Conservation (phyloP, 2,329 filamentous ascomycete species). For the Phaeosphaeria sp. region DNA sequence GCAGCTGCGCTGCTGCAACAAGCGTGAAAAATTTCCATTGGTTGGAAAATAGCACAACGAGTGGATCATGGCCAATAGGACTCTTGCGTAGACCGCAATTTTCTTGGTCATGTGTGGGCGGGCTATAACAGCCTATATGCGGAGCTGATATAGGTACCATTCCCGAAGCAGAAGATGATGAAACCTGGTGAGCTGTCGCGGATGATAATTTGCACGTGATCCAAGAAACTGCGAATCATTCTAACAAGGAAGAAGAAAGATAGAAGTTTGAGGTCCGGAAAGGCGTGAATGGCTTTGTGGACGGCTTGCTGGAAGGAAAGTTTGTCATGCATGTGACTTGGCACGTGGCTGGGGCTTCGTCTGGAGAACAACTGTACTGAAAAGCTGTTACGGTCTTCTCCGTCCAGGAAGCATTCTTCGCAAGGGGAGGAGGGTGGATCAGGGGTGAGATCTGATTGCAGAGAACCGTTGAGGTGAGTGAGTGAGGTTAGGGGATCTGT, state of each 20-base stretch:
- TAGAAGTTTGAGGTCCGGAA: neutral
- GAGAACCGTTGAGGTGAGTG: too few relatives aligned
- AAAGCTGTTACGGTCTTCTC: too few relatives aligned
- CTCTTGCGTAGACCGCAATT: slow-evolving; percentile 4
- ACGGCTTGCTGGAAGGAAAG: too few relatives aligned
- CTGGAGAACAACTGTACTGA: too few relatives aligned
- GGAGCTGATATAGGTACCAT: slow-evolving; percentile 19
- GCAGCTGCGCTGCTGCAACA: slow-evolving; percentile 7
- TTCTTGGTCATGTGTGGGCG: slow-evolving; percentile 13
- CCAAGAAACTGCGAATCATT: neutral
- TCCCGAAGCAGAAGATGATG: neutral
- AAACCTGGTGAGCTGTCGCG: neutral
- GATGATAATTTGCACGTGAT: neutral
- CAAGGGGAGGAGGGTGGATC: too few relatives aligned
- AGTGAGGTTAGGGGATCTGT: neutral
- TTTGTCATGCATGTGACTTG: too few relatives aligned
- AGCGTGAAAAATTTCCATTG: slow-evolving; percentile 9
- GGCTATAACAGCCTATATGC: slow-evolving; percentile 19
- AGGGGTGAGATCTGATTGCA: too few relatives aligned
- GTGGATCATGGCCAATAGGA: slow-evolving; percentile 13
- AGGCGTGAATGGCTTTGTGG: neutral
- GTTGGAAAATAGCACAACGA: slow-evolving; percentile 6
- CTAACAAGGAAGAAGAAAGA: neutral
- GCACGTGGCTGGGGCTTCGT: too few relatives aligned
- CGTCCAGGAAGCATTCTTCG: too few relatives aligned